Conservation (phyloP, 352 stramenopile species). For the Pythium sp. region DNA sequence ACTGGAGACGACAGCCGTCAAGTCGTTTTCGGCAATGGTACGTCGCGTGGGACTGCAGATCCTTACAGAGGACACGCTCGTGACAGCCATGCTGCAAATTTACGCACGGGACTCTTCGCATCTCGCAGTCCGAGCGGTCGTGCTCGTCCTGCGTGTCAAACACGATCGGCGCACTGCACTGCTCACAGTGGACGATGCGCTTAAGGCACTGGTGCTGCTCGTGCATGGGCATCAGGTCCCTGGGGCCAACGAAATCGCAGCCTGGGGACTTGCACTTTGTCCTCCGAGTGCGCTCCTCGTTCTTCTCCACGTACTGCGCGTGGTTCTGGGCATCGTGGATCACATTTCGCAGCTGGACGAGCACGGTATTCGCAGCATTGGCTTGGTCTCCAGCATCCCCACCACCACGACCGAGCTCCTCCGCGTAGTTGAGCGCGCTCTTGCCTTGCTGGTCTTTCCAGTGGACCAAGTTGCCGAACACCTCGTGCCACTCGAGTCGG, state of each 20-base stretch:
- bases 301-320: constrained; percentile 42
- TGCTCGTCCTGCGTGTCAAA: constrained; percentile 38
- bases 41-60: constrained; percentile 35
- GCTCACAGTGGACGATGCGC: constrained; percentile 50
- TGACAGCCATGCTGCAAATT: constrained; percentile 59
- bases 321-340: constrained; percentile 44
- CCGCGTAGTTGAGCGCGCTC: constrained; percentile 33
- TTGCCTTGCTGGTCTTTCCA: constrained; percentile 31
- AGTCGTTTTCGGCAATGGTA: constrained; percentile 62
- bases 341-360: constrained; percentile 34
- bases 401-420: constrained; percentile 11
- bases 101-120: constrained; percentile 39
- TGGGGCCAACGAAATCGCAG: constrained; percentile 47
- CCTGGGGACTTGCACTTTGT: constrained; percentile 39
- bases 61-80: constrained; percentile 30
- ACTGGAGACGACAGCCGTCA: constrained; percentile 48
- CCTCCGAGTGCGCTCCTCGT: constrained; percentile 40
- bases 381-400: background rate
- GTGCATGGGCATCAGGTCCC: constrained; percentile 54
- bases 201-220: constrained; percentile 59
- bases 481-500: constrained; percentile 52
- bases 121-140: constrained; percentile 28
- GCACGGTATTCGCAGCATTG: constrained; percentile 21
- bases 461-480: constrained; percentile 40
- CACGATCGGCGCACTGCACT: constrained; percentile 32